These are phyloP conservation scores for Symmetrospora coprosmae DNA, from an alignment of 768 basidiomycete species.

Conservation along the genomic window DNA sequence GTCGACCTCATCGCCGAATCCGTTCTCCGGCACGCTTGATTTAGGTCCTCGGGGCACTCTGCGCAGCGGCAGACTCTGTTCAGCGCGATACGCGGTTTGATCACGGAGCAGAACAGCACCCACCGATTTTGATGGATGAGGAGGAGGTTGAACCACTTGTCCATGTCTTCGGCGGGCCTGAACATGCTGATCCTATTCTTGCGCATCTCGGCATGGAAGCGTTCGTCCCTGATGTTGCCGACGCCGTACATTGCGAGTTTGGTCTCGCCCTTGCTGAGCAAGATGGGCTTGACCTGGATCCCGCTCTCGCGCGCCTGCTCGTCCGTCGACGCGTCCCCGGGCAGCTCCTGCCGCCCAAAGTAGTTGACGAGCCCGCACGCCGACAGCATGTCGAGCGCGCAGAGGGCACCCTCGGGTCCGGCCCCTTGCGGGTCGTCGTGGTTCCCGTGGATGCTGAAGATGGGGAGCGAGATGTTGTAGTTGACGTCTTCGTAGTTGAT, in stretches of 20 bases:
- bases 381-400: conserved; percentile 85
- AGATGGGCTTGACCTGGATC: conserved; percentile 75
- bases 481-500: conserved; percentile 96
- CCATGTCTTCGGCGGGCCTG: conserved; percentile 69
- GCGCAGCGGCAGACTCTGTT: background rate
- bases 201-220: conserved; percentile 90
- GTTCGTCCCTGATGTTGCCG: conserved; percentile 87
- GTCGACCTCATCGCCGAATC: conserved; percentile 90
- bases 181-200: conserved; percentile 92
- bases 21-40: conserved; percentile 83
- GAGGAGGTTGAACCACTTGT: conserved; percentile 88
- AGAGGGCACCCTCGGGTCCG: conserved; percentile 82
- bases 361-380: conserved; percentile 90
- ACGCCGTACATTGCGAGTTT: conserved; percentile 84
- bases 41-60: conserved; percentile 92
- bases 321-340: conserved; percentile 46
- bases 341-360: conserved; percentile 90
- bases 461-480: conserved; percentile 84
- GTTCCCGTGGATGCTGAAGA: conserved; percentile 98
- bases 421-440: conserved; percentile 98
- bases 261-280: conserved; percentile 59
- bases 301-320: conserved; percentile 54
- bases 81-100: background rate
- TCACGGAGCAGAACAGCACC: conserved; percentile 24
- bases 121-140: conserved; percentile 93